Evolutionary conservation across 805 yeast genomes (phyloP).

Genomic region (Pichia rugopelliculosa): DNA sequence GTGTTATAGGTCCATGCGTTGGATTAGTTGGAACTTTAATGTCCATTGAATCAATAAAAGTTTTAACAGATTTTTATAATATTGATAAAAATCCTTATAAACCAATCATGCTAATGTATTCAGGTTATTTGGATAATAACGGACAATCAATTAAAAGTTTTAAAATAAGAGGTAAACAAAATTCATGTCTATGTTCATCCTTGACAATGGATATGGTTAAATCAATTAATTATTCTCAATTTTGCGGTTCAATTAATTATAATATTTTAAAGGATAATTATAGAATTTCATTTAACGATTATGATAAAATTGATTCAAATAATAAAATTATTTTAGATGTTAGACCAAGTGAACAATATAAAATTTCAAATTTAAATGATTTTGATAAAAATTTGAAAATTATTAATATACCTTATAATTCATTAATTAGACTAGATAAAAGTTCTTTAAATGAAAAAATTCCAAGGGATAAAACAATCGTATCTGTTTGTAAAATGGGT

Average conservation of each 20-base stretch:
- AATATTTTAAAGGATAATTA: conserved; percentile 37
- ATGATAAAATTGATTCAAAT: conserved; percentile 13
- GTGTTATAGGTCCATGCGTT: conserved; percentile 93
- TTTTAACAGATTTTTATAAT: conserved; percentile 51
- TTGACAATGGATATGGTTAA: conserved; percentile 42
- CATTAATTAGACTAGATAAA: conserved; percentile 30
- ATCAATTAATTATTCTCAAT: conserved; percentile 53
- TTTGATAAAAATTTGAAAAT: conserved; percentile 25
- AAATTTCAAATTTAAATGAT: conserved; percentile 51
- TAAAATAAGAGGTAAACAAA: conserved; percentile 67
- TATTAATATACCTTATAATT: conserved; percentile 55
- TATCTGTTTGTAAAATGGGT: conserved; percentile 79
- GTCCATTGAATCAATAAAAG: conserved; percentile 81
- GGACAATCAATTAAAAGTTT: conserved; percentile 59
- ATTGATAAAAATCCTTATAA: conserved; percentile 42
- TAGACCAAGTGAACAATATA: conserved; percentile 70
- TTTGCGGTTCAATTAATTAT: conserved; percentile 61
- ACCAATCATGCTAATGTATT: conserved; percentile 64
- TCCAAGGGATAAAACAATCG: conserved; percentile 24
- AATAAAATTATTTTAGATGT: conserved; percentile 54
- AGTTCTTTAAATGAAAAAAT: conserved; percentile 8
- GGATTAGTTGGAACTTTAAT: conserved; percentile 85
- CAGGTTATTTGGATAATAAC: conserved; percentile 46
- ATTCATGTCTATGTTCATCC: conserved; percentile 65
- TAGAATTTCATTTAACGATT: conserved; percentile 40